phyloP scores from a whole-genome alignment of 2,329 filamentous ascomycete species.

The Fusarium temperatum region DNA sequence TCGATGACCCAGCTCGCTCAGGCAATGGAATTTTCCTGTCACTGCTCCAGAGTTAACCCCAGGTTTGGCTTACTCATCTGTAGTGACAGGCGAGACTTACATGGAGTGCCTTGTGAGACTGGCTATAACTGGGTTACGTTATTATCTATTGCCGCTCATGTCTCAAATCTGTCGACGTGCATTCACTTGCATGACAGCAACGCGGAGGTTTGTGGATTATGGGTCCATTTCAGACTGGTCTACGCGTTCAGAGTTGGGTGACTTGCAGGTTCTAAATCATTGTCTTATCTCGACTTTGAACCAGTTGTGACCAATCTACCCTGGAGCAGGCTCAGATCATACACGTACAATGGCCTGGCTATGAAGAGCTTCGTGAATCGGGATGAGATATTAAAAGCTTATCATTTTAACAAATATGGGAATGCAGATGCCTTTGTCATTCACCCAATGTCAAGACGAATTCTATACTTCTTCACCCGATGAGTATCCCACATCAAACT shows the following conservation, averaged over 20 bases:
- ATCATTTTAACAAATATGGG: not conserved
- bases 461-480: not conserved
- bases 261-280: not conserved
- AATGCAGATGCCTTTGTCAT: not conserved
- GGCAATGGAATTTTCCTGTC: not conserved
- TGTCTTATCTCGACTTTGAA: not conserved
- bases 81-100: conserved; percentile 1
- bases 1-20: not conserved
- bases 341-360: not conserved
- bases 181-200: conserved; percentile 3
- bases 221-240: conserved; percentile 6
- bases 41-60: not conserved
- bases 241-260: not conserved
- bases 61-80: not conserved
- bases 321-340: not conserved
- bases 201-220: conserved; percentile 9
- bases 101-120: conserved; percentile 13
- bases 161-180: conserved; percentile 15
- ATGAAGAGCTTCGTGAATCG: not conserved
- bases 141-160: not conserved
- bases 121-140: conserved; percentile 9
- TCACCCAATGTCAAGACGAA: not conserved
- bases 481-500: not conserved
- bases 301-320: not conserved
- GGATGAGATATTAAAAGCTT: not conserved